Percentiles rank a stretch among this genome's conserved stretches.
These are phyloP conservation scores for Iris pallida DNA, from an alignment of 116 monocot species.

Conservation along the genomic window DNA sequence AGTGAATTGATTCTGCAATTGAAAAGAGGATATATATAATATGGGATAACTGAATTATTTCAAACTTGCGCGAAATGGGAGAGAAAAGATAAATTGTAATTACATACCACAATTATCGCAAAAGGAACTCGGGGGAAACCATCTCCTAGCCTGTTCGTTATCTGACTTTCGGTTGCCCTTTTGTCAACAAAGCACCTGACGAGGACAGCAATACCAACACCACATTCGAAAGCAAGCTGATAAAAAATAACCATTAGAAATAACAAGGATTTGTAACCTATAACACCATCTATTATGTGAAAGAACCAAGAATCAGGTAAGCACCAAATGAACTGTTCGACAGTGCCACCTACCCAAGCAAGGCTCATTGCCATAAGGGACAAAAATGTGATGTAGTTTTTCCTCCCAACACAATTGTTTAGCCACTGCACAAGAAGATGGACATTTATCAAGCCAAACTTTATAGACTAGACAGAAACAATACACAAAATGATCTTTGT, in stretches of 20 bases:
- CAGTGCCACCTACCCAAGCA: constrained; percentile 68
- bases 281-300: background rate
- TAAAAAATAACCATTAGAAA: background rate
- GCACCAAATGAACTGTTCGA: background rate
- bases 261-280: background rate
- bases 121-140: constrained; percentile 60
- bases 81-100: background rate
- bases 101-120: constrained; percentile 69
- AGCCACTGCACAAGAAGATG: constrained; percentile 56
- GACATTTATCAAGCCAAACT: no score
- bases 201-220: constrained; percentile 75
- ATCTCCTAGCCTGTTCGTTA: constrained; percentile 65
- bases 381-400: constrained; percentile 85
- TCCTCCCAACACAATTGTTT: constrained; percentile 91
- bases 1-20: no score
- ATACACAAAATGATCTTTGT: no score
- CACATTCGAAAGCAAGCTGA: constrained; percentile 65
- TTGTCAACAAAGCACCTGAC: constrained; percentile 63
- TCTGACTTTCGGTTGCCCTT: constrained; percentile 41
- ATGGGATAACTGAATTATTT: no score
- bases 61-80: no score
- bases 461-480: no score
- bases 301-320: background rate
- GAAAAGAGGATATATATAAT: no score
- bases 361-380: constrained; percentile 70